Conservation (phyloP, 331 rosid genomes). For the Dryas integrifolia region DNA sequence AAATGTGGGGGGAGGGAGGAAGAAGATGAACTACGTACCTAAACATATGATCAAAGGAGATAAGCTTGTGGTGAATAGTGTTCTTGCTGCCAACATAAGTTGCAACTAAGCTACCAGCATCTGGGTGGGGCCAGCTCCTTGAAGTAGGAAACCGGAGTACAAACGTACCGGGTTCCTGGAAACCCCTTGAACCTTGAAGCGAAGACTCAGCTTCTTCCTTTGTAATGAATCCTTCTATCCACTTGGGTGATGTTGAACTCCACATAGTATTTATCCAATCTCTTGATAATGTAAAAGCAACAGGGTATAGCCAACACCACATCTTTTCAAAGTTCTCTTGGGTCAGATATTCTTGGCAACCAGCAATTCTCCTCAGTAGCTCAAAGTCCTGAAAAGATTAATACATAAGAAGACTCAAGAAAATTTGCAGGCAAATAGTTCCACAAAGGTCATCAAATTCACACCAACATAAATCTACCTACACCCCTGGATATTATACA, state of each 20-base stretch:
- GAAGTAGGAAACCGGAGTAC: slow-evolving; percentile 90
- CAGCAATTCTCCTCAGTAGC: slow-evolving; percentile 70
- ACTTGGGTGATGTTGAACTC: slow-evolving; percentile 79
- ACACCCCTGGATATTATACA: too few relatives aligned
- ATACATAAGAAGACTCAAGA: slow-evolving; percentile 18
- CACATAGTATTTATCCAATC: slow-evolving; percentile 69
- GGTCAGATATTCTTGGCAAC: slow-evolving; percentile 65
- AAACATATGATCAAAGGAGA: slow-evolving; percentile 55
- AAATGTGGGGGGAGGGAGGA: not conserved
- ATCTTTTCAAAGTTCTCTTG: slow-evolving; percentile 82
- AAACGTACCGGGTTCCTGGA: slow-evolving; percentile 92
- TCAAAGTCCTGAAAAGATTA: slow-evolving; percentile 62
- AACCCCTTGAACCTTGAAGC: slow-evolving; percentile 76
- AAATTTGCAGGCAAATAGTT: slow-evolving; percentile 9
- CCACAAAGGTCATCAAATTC: not conserved
- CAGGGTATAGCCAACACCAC: slow-evolving; percentile 98
- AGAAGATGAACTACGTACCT: slow-evolving; percentile 43
- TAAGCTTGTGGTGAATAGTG: slow-evolving; percentile 69
- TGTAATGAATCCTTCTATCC: slow-evolving; percentile 97
- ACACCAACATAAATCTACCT: too few relatives aligned
- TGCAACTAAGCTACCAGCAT: slow-evolving; percentile 83
- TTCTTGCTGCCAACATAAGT: slow-evolving; percentile 68
- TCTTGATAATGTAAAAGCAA: slow-evolving; percentile 70
- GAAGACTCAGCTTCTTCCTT: slow-evolving; percentile 91
- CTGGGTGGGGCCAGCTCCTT: slow-evolving; percentile 99